phyloP scores from a whole-genome alignment of 1,284 basidiomycete species.

The Ustilago sp. region DNA sequence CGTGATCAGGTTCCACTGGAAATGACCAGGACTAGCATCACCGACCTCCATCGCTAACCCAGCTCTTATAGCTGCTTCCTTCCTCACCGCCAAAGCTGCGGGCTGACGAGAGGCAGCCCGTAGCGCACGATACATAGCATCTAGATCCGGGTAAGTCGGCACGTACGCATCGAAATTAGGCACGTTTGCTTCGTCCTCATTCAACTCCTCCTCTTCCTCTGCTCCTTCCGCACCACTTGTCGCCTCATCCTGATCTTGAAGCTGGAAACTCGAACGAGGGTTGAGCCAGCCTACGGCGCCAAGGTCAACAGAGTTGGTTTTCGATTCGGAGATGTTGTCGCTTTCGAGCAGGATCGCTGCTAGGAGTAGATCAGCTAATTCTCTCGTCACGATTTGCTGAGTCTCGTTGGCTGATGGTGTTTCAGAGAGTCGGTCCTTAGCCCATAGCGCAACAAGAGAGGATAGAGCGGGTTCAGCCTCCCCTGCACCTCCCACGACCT shows the following conservation, averaged over 20 bases:
- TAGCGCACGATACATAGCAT: slow-evolving; percentile 41
- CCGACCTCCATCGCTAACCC: not conserved
- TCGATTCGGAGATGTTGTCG: slow-evolving; percentile 38
- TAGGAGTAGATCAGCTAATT: slow-evolving; percentile 38
- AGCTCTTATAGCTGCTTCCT: not conserved
- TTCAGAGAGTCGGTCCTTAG: slow-evolving; percentile 19
- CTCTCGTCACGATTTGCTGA: slow-evolving; percentile 19
- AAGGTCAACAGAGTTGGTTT: slow-evolving; percentile 45
- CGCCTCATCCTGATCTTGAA: slow-evolving; percentile 28
- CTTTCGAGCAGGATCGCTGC: slow-evolving; percentile 41
- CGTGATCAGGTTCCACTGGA: slow-evolving; percentile 52
- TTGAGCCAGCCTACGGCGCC: slow-evolving; percentile 50
- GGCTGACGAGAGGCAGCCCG: slow-evolving; percentile 24
- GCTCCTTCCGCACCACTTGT: not conserved
- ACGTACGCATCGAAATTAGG: slow-evolving; percentile 45
- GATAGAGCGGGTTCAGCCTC: slow-evolving; percentile 37
- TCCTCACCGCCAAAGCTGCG: not conserved
- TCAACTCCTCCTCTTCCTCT: slow-evolving; percentile 18
- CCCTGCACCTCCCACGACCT: slow-evolving; percentile 13
- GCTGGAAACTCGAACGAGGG: slow-evolving; percentile 36
- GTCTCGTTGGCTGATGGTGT: not conserved
- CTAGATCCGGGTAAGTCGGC: slow-evolving; percentile 49
- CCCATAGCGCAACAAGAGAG: slow-evolving; percentile 47
- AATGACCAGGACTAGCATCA: slow-evolving; percentile 27
- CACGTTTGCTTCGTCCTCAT: slow-evolving; percentile 34